Percentiles rank a stretch among this genome's conserved stretches.
Evolutionary conservation across 331 rosid species (phyloP).

Genomic region (Acacia concinna): DNA sequence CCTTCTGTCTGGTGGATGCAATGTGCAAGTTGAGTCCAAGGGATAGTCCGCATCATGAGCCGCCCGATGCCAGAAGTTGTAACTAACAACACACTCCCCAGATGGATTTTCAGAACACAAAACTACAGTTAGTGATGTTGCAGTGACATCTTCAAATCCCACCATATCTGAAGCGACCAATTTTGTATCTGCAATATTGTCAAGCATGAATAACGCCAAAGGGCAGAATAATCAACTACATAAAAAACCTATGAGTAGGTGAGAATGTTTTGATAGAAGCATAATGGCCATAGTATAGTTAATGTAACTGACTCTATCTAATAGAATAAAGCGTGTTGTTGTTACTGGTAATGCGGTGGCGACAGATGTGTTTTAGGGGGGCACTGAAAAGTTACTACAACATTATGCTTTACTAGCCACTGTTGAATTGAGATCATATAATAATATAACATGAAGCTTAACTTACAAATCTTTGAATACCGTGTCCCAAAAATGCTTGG

Average conservation of each 20-base stretch:
- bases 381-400: background rate
- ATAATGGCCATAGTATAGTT: background rate
- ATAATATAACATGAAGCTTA: background rate
- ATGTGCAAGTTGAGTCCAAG: constrained; percentile 57
- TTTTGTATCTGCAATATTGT: constrained; percentile 55
- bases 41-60: constrained; percentile 57
- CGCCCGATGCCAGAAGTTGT: constrained; percentile 74
- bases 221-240: constrained; percentile 9
- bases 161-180: constrained; percentile 55
- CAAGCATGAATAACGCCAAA: constrained; percentile 10
- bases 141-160: constrained; percentile 69
- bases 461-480: background rate
- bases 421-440: background rate
- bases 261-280: background rate
- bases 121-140: constrained; percentile 70
- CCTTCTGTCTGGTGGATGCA: constrained; percentile 55
- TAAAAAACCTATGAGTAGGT: background rate
- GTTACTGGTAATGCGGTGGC: background rate
- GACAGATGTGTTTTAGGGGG: background rate
- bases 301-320: background rate
- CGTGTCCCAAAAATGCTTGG: background rate
- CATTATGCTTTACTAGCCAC: constrained; percentile 6
- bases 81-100: constrained; percentile 44
- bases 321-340: background rate
- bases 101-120: constrained; percentile 52